phyloP scores from a whole-genome alignment of 1,284 basidiomycete species.

The Austroboletus niveus region DNA sequence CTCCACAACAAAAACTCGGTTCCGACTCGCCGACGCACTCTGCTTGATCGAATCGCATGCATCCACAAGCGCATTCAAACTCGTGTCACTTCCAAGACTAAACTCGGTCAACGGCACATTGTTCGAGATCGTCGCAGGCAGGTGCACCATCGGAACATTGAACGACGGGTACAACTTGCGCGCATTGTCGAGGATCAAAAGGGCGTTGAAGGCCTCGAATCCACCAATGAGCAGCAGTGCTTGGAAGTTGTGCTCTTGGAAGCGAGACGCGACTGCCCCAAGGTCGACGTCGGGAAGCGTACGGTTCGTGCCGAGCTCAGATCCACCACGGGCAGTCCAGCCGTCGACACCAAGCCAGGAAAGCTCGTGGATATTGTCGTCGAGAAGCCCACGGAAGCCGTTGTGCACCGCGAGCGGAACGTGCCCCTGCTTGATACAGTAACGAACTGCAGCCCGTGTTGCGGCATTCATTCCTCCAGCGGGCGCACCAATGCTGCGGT shows the following conservation, averaged over 20 bases:
- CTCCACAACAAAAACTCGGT: conserved; percentile 96
- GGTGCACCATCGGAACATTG: conserved; percentile 90
- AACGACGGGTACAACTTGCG: conserved; percentile 85
- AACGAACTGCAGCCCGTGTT: conserved; percentile 90
- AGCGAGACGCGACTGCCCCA: conserved; percentile 83
- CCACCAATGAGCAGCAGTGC: conserved; percentile 91
- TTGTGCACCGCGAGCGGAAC: conserved; percentile 91
- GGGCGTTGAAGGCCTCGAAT: conserved; percentile 89
- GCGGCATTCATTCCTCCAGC: conserved; percentile 99
- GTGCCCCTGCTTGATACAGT: conserved; percentile 91
- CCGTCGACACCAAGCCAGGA: conserved; percentile 98
- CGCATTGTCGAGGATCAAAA: conserved; percentile 78
- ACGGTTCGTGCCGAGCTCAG: conserved; percentile 96
- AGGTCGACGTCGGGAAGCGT: conserved; percentile 83
- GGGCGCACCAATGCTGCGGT: conserved; percentile 84
- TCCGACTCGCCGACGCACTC: conserved; percentile 91
- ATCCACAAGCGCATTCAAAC: conserved; percentile 94
- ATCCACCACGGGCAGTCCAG: conserved; percentile 97
- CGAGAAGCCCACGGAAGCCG: conserved; percentile 91
- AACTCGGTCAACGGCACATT: conserved; percentile 98
- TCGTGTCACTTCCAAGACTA: conserved; percentile 93
- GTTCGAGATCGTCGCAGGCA: conserved; percentile 96
- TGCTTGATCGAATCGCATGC: conserved; percentile 99
- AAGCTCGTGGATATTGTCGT: conserved; percentile 83
- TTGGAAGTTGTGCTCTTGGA: conserved; percentile 85